phyloP scores from a whole-genome alignment of 2,329 filamentous ascomycete species.

The Xylaria sp. region DNA sequence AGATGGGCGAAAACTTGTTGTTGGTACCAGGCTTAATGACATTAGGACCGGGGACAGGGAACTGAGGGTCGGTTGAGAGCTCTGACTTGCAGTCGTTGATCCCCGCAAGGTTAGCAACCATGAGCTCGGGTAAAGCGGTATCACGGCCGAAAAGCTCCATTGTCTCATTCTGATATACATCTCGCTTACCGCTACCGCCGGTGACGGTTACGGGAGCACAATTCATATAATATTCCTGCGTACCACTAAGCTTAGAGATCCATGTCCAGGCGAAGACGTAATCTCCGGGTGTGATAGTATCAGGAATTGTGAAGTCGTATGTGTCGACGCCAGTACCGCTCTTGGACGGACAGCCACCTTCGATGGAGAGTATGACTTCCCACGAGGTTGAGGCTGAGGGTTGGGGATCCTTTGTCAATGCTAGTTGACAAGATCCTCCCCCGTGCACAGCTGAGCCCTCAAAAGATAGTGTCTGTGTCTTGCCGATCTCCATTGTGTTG shows the following conservation, averaged over 20 bases:
- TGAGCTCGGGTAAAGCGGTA: conserved; percentile 65
- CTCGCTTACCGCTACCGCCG: conserved; percentile 36
- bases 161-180: conserved; percentile 29
- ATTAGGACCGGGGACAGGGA: conserved; percentile 66
- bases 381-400: conserved; percentile 54
- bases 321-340: conserved; percentile 48
- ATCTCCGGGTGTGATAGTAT: conserved; percentile 64
- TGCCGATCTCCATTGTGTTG: conserved; percentile 49
- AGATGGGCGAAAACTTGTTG: conserved; percentile 41
- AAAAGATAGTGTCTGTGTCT: conserved; percentile 59
- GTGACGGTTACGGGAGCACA: conserved; percentile 69
- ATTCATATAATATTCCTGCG: conserved; percentile 79
- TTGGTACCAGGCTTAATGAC: conserved; percentile 49
- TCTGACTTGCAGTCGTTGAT: conserved; percentile 59
- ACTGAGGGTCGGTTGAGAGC: conserved; percentile 59
- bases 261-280: conserved; percentile 76
- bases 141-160: conserved; percentile 50
- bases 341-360: conserved; percentile 69
- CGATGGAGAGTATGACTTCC: conserved; percentile 73
- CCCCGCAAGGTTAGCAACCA: conserved; percentile 66
- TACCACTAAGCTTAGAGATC: conserved; percentile 62
- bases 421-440: conserved; percentile 76
- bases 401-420: conserved; percentile 65
- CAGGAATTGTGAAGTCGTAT: conserved; percentile 66
- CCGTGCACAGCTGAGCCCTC: conserved; percentile 69